Evolutionary conservation across 2,329 filamentous ascomycete genomes (phyloP).

Genomic region (Claviceps paspali): DNA sequence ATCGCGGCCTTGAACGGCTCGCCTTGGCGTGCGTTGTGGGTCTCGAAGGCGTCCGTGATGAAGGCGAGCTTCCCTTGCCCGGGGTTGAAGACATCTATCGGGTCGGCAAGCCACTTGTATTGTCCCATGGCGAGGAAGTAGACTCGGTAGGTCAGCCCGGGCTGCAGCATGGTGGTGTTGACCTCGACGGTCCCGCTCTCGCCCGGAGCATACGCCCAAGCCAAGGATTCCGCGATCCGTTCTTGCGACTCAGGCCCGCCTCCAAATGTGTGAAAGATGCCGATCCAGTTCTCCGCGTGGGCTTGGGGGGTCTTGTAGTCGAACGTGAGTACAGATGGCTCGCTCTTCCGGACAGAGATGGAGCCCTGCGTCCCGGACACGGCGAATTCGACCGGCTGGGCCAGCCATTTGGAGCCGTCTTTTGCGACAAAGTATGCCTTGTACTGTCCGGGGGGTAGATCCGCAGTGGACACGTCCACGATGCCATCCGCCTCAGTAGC

Average conservation of each 20-base stretch:
- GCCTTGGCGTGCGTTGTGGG: slow-evolving; percentile 21
- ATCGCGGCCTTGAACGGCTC: slow-evolving; percentile 18
- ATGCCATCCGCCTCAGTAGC: slow-evolving; percentile 13
- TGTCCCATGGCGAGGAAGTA: slow-evolving; percentile 21
- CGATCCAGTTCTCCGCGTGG: slow-evolving; percentile 22
- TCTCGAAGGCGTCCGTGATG: slow-evolving; percentile 14
- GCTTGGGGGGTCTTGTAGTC: slow-evolving; percentile 17
- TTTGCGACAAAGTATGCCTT: slow-evolving; percentile 19
- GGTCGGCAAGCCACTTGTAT: slow-evolving; percentile 21
- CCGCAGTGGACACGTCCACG: slow-evolving; percentile 10
- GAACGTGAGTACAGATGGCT: slow-evolving; percentile 18
- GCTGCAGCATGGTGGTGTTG: slow-evolving; percentile 10
- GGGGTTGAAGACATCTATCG: slow-evolving; percentile 16
- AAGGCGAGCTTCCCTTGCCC: slow-evolving; percentile 14
- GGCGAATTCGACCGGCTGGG: slow-evolving; percentile 15
- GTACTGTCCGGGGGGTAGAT: slow-evolving; percentile 16
- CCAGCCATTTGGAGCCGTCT: slow-evolving; percentile 20
- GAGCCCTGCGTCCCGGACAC: slow-evolving; percentile 8
- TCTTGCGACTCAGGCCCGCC: slow-evolving; percentile 20
- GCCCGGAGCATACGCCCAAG: slow-evolving; percentile 19
- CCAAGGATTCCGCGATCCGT: slow-evolving; percentile 14
- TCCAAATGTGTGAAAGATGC: slow-evolving; percentile 18
- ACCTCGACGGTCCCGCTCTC: slow-evolving; percentile 15
- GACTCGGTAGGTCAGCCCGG: slow-evolving; percentile 18
- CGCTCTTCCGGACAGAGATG: slow-evolving; percentile 3